These are phyloP conservation scores for Lentinus tigrinus DNA, from an alignment of 768 basidiomycete species.

Conservation along the genomic window DNA sequence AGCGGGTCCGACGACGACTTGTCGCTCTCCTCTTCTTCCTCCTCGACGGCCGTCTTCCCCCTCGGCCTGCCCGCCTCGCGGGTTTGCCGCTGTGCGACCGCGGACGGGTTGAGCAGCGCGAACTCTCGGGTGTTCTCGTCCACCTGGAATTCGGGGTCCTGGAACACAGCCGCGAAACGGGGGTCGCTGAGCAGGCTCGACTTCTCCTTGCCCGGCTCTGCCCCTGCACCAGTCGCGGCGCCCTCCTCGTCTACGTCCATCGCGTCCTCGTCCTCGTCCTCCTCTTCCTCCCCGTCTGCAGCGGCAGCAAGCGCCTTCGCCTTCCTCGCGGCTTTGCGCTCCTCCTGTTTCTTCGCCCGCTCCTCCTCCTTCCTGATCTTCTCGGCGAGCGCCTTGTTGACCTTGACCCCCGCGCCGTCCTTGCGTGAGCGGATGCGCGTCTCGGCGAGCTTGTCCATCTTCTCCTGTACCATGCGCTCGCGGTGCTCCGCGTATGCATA, in stretches of 20 bases:
- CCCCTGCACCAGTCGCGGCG: conserved; percentile 26
- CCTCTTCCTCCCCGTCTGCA: conserved; percentile 41
- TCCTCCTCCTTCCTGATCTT: conserved; percentile 70
- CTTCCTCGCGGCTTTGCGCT: conserved; percentile 39
- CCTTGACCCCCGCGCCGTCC: conserved; percentile 62
- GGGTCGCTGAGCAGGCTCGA: conserved; percentile 74
- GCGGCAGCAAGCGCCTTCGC: conserved; percentile 42
- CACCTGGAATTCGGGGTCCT: conserved; percentile 88
- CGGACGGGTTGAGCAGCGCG: conserved; percentile 89
- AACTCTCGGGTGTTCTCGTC: conserved; percentile 88
- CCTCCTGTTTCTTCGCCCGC: conserved; percentile 53
- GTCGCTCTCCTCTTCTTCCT: conserved; percentile 88
- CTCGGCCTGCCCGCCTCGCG: conserved; percentile 23
- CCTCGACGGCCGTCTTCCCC: conserved; percentile 79
- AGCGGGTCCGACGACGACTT: conserved; percentile 49
- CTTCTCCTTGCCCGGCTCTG: conserved; percentile 31
- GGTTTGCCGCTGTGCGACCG: conserved; percentile 53
- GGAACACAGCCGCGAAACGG: conserved; percentile 88
- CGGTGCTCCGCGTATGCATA: conserved; percentile 94
- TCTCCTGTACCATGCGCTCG: conserved; percentile 81
- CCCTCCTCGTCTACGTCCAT: conserved; percentile 34
- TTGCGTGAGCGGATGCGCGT: conserved; percentile 86
- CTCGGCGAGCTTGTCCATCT: conserved; percentile 92
- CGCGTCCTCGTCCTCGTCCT: conserved; percentile 31
- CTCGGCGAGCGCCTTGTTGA: conserved; percentile 86